A percentile compares a stretch with the other conserved stretches of the same genome.
Conservation (phyloP, 2,329 filamentous ascomycete species). For the Lasiodiplodia theobromae region DNA sequence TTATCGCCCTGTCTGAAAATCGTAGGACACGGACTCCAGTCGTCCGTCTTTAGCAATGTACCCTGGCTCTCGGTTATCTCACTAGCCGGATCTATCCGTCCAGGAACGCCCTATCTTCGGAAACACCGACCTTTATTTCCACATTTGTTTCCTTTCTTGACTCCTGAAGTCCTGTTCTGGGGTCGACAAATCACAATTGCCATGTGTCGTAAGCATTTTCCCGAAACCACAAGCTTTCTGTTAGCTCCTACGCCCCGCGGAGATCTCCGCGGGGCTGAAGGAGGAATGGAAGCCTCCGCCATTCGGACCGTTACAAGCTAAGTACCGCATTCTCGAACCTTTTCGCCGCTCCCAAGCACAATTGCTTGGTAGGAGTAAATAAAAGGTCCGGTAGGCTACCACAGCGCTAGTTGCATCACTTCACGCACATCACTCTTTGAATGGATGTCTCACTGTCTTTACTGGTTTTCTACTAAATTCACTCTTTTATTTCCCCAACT, state of each 20-base stretch:
- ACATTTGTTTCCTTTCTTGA: background rate
- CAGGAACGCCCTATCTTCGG: background rate
- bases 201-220: background rate
- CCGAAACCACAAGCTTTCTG: background rate
- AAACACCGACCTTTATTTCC: background rate
- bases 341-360: background rate
- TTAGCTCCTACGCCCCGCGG: background rate
- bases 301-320: background rate
- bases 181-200: background rate
- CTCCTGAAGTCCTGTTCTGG: background rate
- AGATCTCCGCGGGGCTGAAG: background rate
- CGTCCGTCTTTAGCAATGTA: background rate
- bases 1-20: background rate
- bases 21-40: background rate
- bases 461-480: background rate
- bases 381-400: background rate
- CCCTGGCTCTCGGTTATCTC: background rate
- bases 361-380: background rate
- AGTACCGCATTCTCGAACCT: background rate
- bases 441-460: background rate
- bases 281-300: background rate
- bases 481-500: too few species aligned
- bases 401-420: background rate
- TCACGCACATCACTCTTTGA: background rate
- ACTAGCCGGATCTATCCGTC: too few species aligned